Conservation (phyloP, 208 protist species). For the Leishmania braziliensis region DNA sequence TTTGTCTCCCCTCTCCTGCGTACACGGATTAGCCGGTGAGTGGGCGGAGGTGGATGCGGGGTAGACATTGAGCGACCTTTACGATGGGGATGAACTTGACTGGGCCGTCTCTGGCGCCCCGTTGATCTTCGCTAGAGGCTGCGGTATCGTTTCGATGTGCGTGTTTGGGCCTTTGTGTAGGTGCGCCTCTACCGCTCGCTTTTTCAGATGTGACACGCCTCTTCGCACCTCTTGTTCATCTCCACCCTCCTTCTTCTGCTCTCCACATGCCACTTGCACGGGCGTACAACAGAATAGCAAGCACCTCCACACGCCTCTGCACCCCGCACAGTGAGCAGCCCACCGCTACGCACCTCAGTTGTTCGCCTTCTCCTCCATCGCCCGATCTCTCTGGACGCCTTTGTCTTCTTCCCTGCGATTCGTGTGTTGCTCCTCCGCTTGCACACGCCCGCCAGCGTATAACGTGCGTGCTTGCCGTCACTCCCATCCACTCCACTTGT, state of each 20-base stretch:
- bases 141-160: neutral
- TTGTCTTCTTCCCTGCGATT: neutral
- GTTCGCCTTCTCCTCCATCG: neutral
- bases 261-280: neutral
- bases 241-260: neutral
- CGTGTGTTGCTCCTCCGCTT: neutral
- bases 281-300: neutral
- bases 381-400: slow-evolving; percentile 12
- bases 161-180: neutral
- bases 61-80: neutral
- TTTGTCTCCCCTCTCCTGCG: neutral
- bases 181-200: neutral
- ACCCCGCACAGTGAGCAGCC: neutral
- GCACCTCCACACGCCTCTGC: neutral
- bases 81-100: neutral
- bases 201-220: neutral
- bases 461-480: neutral
- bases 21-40: neutral
- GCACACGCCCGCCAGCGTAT: neutral
- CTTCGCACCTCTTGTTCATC: neutral
- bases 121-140: neutral
- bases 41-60: neutral
- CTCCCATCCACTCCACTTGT: neutral
- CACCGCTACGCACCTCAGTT: neutral
- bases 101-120: neutral